These are phyloP conservation scores for Kodamaea nitidulidarum DNA, from an alignment of 805 yeast species.

Conservation along the genomic window DNA sequence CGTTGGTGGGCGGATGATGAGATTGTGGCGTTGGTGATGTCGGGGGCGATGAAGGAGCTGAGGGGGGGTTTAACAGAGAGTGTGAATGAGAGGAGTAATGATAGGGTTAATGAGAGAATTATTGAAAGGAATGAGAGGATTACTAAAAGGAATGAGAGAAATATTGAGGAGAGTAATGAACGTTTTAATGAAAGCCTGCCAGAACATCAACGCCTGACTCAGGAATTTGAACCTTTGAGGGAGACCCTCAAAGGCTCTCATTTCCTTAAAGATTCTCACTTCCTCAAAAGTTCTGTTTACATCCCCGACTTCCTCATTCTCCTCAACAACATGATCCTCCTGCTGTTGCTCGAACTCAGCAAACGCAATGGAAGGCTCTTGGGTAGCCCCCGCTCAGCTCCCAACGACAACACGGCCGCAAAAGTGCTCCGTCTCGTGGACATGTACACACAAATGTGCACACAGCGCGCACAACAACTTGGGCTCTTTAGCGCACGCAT, in stretches of 20 bases:
- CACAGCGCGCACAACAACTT: neutral
- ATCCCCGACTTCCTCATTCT: constrained; percentile 7
- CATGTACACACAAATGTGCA: constrained; percentile 21
- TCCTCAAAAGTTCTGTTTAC: constrained; percentile 34
- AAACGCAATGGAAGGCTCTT: constrained; percentile 1
- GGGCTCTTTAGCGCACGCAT: constrained; percentile 10
- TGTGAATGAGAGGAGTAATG: too few relatives aligned
- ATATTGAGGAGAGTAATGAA: too few relatives aligned
- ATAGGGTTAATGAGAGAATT: too few relatives aligned
- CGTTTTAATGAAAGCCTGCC: too few relatives aligned
- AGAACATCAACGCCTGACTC: too few relatives aligned
- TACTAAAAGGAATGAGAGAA: too few relatives aligned
- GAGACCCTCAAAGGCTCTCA: too few relatives aligned
- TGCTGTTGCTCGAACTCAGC: constrained; percentile 2
- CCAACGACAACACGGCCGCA: constrained; percentile 16
- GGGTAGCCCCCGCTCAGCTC: constrained; percentile 1
- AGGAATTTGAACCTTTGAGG: too few relatives aligned
- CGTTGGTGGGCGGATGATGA: constrained; percentile 48
- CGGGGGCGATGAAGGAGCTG: neutral
- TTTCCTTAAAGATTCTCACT: too few relatives aligned
- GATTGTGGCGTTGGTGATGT: constrained; percentile 20
- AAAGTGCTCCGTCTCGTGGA: constrained; percentile 35
- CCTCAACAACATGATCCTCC: constrained; percentile 6
- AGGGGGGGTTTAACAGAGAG: neutral
- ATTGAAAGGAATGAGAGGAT: too few relatives aligned